These are phyloP conservation scores for Rhizophagus prolifer DNA, from an alignment of 192 early-diverging fungal genomes.

Conservation along the genomic window DNA sequence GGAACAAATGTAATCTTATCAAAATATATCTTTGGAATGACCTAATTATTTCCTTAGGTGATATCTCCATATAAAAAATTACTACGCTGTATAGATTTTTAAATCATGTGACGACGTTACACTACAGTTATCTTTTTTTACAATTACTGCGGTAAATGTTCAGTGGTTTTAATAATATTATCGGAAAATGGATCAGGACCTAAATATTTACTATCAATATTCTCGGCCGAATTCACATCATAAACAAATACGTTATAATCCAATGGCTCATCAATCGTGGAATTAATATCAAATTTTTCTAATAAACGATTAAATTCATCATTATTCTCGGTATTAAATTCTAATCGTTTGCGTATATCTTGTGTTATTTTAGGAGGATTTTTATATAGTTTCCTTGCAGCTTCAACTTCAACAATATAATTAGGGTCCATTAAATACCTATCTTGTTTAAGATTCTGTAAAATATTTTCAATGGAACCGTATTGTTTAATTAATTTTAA, in stretches of 20 bases:
- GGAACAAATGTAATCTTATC: too few relatives aligned
- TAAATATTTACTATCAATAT: neutral
- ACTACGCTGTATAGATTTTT: too few relatives aligned
- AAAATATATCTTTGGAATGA: too few relatives aligned
- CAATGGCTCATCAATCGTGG: neutral
- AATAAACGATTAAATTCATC: neutral
- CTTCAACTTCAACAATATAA: neutral
- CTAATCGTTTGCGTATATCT: neutral
- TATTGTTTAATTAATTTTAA: conserved; percentile 53
- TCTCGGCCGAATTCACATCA: neutral
- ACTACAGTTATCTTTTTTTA: too few relatives aligned
- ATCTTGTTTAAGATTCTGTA: conserved; percentile 31
- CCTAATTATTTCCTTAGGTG: too few relatives aligned
- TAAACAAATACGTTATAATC: neutral
- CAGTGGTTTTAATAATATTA: neutral
- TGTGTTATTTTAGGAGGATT: neutral
- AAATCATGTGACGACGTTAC: too few relatives aligned
- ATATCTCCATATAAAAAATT: too few relatives aligned
- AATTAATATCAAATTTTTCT: neutral
- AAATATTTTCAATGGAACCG: conserved; percentile 64
- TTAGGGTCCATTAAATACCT: neutral
- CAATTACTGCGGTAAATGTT: too few relatives aligned
- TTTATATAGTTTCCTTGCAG: neutral
- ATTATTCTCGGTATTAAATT: neutral
- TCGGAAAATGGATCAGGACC: neutral